Conservation (phyloP, 345 rosid genomes). For the Lepidium africanum region DNA sequence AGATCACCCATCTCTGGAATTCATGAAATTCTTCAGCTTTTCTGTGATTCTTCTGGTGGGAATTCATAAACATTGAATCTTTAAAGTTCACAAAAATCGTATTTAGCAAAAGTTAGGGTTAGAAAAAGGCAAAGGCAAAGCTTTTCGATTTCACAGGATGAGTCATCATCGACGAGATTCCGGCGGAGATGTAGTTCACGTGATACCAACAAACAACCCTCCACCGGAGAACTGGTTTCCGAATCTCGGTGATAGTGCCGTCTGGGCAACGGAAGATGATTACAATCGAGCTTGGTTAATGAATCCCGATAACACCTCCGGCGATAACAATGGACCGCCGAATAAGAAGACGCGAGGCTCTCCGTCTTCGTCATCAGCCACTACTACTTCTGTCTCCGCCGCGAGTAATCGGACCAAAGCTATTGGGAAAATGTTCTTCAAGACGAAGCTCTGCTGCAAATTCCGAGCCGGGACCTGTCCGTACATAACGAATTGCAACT, state of each 20-base stretch:
- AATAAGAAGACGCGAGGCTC: constrained; percentile 56
- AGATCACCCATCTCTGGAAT: constrained; percentile 26
- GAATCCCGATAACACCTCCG: constrained; percentile 22
- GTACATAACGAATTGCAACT: constrained; percentile 82
- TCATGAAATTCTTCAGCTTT: constrained; percentile 4
- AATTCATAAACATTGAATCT: constrained; percentile 6
- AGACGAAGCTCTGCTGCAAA: constrained; percentile 78
- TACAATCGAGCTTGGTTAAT: constrained; percentile 56
- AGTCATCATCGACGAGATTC: constrained; percentile 53
- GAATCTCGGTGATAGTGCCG: constrained; percentile 43
- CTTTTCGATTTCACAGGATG: constrained; percentile 28
- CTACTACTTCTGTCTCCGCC: constrained; percentile 20
- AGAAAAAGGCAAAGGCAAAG: neutral
- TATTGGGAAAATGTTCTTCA: constrained; percentile 70
- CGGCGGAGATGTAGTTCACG: constrained; percentile 70
- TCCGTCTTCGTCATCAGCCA: constrained; percentile 40
- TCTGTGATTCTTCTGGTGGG: neutral
- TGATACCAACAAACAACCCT: constrained; percentile 40
- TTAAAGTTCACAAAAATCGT: neutral
- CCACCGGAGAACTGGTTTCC: constrained; percentile 61
- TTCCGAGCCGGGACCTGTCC: constrained; percentile 59
- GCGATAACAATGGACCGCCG: constrained; percentile 43
- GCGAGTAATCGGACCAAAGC: constrained; percentile 37
- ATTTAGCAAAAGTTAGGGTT: constrained; percentile 32
- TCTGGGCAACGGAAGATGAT: constrained; percentile 95